Evolutionary conservation across 257 asterid genomes (phyloP).

Genomic region (Salvia hispanica): DNA sequence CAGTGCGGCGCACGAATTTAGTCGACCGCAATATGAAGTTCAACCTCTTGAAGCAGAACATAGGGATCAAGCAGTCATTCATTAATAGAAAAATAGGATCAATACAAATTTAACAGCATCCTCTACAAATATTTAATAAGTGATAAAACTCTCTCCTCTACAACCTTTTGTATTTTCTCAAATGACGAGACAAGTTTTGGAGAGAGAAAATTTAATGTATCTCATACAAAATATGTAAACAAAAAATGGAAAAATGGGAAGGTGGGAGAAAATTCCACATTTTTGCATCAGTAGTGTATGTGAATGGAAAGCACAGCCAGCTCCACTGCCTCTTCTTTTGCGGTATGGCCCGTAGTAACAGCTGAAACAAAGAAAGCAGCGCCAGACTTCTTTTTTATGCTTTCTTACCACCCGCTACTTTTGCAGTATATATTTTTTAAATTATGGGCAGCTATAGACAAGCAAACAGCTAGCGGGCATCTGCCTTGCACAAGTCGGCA

Average conservation of each 20-base stretch:
- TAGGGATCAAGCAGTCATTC: background rate
- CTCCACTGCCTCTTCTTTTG: slow-evolving; percentile 23
- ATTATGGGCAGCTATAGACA: slow-evolving; percentile 31
- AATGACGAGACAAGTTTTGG: background rate
- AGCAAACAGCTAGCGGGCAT: slow-evolving; percentile 41
- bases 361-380: slow-evolving; percentile 32
- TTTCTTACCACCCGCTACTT: slow-evolving; percentile 27
- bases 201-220: background rate
- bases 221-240: slow-evolving; percentile 30
- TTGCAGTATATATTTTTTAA: background rate
- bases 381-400: slow-evolving; percentile 24
- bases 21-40: background rate
- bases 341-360: slow-evolving; percentile 24
- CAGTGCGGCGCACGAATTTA: background rate
- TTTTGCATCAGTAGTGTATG: slow-evolving; percentile 21
- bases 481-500: slow-evolving; percentile 31
- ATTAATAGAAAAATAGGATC: slow-evolving; percentile 2
- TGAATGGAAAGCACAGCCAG: slow-evolving; percentile 27
- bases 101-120: slow-evolving; percentile 11
- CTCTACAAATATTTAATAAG: slow-evolving; percentile 13
- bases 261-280: slow-evolving; percentile 27
- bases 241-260: slow-evolving; percentile 28
- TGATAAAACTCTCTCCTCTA: slow-evolving; percentile 21
- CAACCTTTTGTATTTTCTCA: slow-evolving; percentile 16
- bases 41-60: background rate